These are phyloP conservation scores for Calocybe gambosa DNA, from an alignment of 1,284 basidiomycete genomes.

Conservation along the genomic window DNA sequence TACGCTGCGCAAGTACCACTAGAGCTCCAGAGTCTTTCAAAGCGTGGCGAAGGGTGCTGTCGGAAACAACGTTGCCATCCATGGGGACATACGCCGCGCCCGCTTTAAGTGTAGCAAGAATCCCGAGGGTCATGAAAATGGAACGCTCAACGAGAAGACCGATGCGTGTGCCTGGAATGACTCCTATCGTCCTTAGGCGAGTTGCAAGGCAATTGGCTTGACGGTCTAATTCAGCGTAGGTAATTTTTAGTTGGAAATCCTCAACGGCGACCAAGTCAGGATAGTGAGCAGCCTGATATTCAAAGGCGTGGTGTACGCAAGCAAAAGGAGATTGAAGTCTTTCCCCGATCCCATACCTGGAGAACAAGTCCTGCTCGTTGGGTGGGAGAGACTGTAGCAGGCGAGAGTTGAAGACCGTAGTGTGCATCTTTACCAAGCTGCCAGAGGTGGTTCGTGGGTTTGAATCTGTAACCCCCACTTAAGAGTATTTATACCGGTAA, in stretches of 20 bases:
- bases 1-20: constrained; percentile 38
- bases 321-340: constrained; percentile 32
- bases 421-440: constrained; percentile 1
- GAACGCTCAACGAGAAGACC: constrained; percentile 49
- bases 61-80: constrained; percentile 51
- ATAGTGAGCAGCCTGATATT: constrained; percentile 32
- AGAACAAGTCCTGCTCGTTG: constrained; percentile 37
- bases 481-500: background rate
- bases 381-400: constrained; percentile 23
- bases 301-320: constrained; percentile 52
- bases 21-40: constrained; percentile 39
- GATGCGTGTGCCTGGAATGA: constrained; percentile 40
- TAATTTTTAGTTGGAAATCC: constrained; percentile 40
- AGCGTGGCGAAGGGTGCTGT: constrained; percentile 46
- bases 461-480: background rate
- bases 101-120: constrained; percentile 48
- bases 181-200: constrained; percentile 34
- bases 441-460: background rate
- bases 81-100: constrained; percentile 52
- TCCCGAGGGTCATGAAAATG: constrained; percentile 48
- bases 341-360: constrained; percentile 38
- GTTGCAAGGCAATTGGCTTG: constrained; percentile 43
- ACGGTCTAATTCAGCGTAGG: constrained; percentile 44
- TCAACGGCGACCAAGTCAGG: constrained; percentile 44
- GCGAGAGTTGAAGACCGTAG: background rate